phyloP scores from a whole-genome alignment of 495 filamentous ascomycete species.

The Xylaria palmicola region DNA sequence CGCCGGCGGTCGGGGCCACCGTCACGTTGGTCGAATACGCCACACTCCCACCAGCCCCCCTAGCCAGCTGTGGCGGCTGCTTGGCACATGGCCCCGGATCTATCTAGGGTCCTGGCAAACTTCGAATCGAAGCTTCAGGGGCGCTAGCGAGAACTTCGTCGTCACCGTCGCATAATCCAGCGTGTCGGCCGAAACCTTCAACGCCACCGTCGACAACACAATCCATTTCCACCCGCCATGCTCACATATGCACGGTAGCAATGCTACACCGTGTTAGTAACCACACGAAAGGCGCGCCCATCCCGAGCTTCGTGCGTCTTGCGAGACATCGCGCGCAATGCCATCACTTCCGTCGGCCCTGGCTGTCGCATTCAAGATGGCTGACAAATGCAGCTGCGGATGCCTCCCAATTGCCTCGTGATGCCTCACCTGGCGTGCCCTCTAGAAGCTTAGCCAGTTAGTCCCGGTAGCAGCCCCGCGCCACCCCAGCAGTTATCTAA shows the following conservation, averaged over 20 bases:
- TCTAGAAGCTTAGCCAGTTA: conserved; percentile 33
- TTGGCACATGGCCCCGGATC: too few relatives aligned
- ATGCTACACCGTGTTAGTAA: conserved; percentile 41
- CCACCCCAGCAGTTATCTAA: conserved; percentile 22
- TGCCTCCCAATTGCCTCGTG: conserved; percentile 17
- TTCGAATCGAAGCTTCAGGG: not conserved
- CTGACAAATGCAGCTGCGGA: conserved; percentile 29
- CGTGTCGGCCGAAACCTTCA: not conserved
- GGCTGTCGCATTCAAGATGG: conserved; percentile 37
- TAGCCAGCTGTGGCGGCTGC: too few relatives aligned
- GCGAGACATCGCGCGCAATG: conserved; percentile 33
- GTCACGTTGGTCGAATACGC: too few relatives aligned
- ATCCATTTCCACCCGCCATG: conserved; percentile 16
- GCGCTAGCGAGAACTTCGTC: not conserved
- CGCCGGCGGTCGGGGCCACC: too few relatives aligned
- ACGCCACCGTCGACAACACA: not conserved
- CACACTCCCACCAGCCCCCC: too few relatives aligned
- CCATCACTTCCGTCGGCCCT: conserved; percentile 20
- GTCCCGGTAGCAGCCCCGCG: conserved; percentile 15
- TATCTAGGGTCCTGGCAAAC: too few relatives aligned
- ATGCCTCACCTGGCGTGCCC: conserved; percentile 20
- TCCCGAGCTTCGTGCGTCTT: conserved; percentile 41
- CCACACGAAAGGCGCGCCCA: conserved; percentile 37
- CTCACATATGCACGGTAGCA: conserved; percentile 22
- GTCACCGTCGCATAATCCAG: conserved; percentile 5